Base-by-base conservation (phyloP, 1,284 basidiomycete genomes). In the Heterobasidion annosum region DNA sequence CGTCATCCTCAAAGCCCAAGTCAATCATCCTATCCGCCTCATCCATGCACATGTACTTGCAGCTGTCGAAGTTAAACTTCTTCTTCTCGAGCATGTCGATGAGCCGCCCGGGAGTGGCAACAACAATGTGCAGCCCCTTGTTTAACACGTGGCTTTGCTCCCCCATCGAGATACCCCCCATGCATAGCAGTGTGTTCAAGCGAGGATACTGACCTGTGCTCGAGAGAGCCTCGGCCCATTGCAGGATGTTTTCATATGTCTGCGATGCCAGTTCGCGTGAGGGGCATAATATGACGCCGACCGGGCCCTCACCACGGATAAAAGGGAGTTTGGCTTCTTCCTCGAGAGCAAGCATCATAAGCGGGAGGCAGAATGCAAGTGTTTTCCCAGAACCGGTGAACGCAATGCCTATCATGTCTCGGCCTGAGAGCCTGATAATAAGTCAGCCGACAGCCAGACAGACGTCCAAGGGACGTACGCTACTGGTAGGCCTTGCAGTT, bases 11-110 rank as follows among this genome's bases (percentile, higher is more conserved):
- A 64, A 99, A 99, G 0, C 96, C 97, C 69, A 98, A 79, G 65
- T 99, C 97, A 60, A 99, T 96, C 97, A 99, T 99, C 52, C 97
- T 78, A 71, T 99, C 97, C 0, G 97, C 97, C 72, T 99, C 97
- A 71, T 99, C 97, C 84, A 99, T 93, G 67, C 95, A 98, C 4
- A 99, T 74, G 68, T 88, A 98, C 71, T 91, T 92, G 82, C 92
- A 95, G 61, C 88, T 88, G 57, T 93, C 88, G 61, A 98, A 88
- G 1, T 87, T 92, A 64, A 99, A 90, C 60, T 86, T 81, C 66
- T 85, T 89, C 77, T 97, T 98, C 70, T 96, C 93, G 57, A 99
- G 74, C 82, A 98, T 98, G 70, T 99, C 97, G 63, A 98, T 98
- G 50, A 98, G 74, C 59, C 94, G 82, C 55, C 94, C 94, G 1